Evolutionary conservation across 2,329 filamentous ascomycete species (phyloP), one percentile per base, ranked within the genome.

Genomic region (Endocalyx cinctus): DNA sequence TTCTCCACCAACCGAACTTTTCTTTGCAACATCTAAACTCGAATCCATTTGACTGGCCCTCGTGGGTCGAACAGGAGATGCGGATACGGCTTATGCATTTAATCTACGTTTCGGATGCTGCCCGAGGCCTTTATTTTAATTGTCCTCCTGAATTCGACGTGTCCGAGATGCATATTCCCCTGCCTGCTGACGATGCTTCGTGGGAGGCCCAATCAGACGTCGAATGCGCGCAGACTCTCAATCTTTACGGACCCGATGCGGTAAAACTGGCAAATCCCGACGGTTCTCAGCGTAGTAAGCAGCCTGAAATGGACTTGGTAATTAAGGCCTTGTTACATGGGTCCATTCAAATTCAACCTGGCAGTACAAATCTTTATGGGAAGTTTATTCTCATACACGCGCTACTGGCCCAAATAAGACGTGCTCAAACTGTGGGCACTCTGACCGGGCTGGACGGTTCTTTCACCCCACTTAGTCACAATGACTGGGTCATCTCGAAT

Each of bases 301-400:
- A 87, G 48, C 71, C 82, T 2, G 72, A 78, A 45, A 66, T 86
- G 57, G 67, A 75, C 39, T 65, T 76, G 37, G 78, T 75, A 2
- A 62, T 87, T 34, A 70, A 71, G 33, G 70, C 77, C 2, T 62
- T 87, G 26, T 65, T 84, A 34, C 70, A 82, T 41, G 61, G 64
- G 5, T 71, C 66, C 8, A 70, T 73, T 42, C 68, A 74, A 29
- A 75, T 86, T 34, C 74, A 77, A 37, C 74, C 76, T 4, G 74
- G 77, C 27, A 74, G 73, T 15, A 87, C 82, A 2, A 87, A 87
- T 46, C 63, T 82, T 3, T 84, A 80, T 48, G 80, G 79, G 22
- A 87, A 87, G 50, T 87, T 87, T 48, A 73, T 87, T 35, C 58
- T 87, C 29, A 76, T 87, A 6, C 83, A 87, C 48, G 77, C 74